phyloP scores from a whole-genome alignment of 495 filamentous ascomycete species.

The Aspergillus panamensis region DNA sequence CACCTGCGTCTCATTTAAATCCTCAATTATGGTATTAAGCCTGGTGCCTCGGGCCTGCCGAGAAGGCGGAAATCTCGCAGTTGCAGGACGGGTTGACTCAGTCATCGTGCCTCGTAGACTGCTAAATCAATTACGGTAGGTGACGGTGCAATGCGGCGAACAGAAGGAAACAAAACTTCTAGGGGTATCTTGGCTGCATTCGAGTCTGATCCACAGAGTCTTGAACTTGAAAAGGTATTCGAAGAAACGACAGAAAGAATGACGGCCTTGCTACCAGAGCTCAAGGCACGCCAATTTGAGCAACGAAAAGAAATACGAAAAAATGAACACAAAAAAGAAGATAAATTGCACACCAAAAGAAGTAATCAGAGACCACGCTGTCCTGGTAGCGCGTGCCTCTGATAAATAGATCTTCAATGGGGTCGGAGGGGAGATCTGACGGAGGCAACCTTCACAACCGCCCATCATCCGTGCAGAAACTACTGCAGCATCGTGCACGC shows the following conservation, averaged over 20 bases:
- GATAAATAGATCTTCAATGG: conserved; percentile 24
- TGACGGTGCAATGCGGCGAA: conserved; percentile 8
- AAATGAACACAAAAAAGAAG: conserved; percentile 11
- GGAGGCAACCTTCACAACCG: conserved; percentile 14
- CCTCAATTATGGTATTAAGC: conserved; percentile 89
- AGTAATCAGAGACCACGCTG: conserved; percentile 21
- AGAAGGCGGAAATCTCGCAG: conserved; percentile 53
- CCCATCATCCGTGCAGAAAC: conserved; percentile 28
- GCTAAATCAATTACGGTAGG: conserved; percentile 20
- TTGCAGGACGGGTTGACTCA: conserved; percentile 56
- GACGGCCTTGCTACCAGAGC: conserved; percentile 41
- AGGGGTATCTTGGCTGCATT: conserved; percentile 37
- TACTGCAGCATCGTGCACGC: conserved; percentile 41
- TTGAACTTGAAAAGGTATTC: conserved; percentile 6
- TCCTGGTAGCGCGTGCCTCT: conserved; percentile 20
- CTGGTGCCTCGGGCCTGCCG: conserved; percentile 67
- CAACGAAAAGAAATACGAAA: conserved; percentile 17
- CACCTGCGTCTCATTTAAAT: conserved; percentile 43
- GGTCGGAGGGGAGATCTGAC: conserved; percentile 18
- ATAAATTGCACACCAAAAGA: conserved; percentile 14
- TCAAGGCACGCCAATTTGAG: conserved; percentile 21
- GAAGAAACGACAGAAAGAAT: conserved; percentile 21
- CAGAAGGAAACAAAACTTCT: conserved; percentile 24
- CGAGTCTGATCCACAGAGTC: conserved; percentile 47
- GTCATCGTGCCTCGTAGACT: conserved; percentile 49